Base-by-base conservation (phyloP, 306 rosid species). In the Comarum palustre region DNA sequence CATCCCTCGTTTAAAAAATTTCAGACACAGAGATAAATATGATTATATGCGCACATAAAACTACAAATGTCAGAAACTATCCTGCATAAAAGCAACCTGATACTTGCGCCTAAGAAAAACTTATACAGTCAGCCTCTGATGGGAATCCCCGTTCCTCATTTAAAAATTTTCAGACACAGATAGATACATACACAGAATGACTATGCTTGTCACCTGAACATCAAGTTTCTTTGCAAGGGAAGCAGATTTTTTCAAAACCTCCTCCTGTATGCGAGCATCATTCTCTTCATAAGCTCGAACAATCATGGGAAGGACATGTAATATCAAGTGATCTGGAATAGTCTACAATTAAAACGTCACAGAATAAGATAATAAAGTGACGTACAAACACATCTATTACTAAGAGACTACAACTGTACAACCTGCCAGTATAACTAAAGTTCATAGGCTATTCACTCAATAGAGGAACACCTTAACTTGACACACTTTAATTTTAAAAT, bases 191-290 rank as follows among this genome's bases (percentile, higher is more conserved):
- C 7, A 15, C 14, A 42, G n/a, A 74, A 73, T 61, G 75, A 22
- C 73, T 65, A 52, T 79, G 61, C 75, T 68, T 77, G 59, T 84
- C 76, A 95, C 99, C 99, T 95, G 93, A 74, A 72, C 45, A 78
- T 95, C 96, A 76, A 95, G 89, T 77, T 92, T 90, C 79, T 86
- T 95, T 41, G 92, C 79, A 76, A 95, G 89, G 73, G 90, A 78
- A 29, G 83, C 78, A 48, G 99, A 91, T 76, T 83, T 95, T 81
- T 80, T 95, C 85, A 95, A 75, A 80, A 87, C 99, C 85, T 95
- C 97, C 87, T 95, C 99, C 85, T 95, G 99, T 66, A 91, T 73
- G 66, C 96, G 99, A 73, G 92, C 82, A 88, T 95, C 99, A n/a
- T 36, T 88, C 76, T 95, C 97, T 74, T 89, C 96, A 76, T 86